Evolutionary conservation across 257 asterid genomes (phyloP).

Genomic region (Solanum pinnatisectum): DNA sequence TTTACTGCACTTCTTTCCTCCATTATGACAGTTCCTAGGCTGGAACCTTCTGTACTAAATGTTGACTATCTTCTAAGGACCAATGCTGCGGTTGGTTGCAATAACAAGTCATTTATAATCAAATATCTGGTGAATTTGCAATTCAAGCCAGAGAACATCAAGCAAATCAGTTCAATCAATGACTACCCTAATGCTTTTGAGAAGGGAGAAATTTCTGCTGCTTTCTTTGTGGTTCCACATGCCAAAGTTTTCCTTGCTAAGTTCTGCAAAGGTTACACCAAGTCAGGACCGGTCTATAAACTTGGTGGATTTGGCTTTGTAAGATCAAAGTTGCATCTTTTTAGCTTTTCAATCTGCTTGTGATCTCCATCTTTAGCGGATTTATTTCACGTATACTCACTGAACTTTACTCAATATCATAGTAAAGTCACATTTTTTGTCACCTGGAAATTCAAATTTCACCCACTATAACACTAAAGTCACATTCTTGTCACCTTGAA

Average conservation of each 20-base stretch:
- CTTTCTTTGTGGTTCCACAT: conserved; percentile 49
- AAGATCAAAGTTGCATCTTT: conserved; percentile 2
- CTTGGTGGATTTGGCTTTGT: conserved; percentile 74
- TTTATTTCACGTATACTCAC: background rate
- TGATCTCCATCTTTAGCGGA: background rate
- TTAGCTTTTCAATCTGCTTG: background rate
- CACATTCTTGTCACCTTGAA: background rate
- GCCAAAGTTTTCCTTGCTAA: conserved; percentile 45
- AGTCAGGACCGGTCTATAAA: conserved; percentile 35
- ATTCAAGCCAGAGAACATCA: conserved; percentile 29
- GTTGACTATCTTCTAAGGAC: conserved; percentile 26
- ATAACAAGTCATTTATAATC: conserved; percentile 32
- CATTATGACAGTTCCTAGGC: conserved; percentile 47
- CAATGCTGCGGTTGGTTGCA: conserved; percentile 49
- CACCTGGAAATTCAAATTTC: background rate
- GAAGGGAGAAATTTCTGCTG: conserved; percentile 47
- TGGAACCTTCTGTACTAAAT: conserved; percentile 29
- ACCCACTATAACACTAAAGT: background rate
- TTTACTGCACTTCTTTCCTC: conserved; percentile 54
- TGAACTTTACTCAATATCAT: background rate
- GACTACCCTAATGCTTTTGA: conserved; percentile 39
- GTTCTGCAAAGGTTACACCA: conserved; percentile 42
- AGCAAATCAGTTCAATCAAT: conserved; percentile 7
- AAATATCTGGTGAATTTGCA: conserved; percentile 20
- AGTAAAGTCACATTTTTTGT: background rate